Conservation (phyloP, 305 asterid genomes). For the Plantago lanceolata region DNA sequence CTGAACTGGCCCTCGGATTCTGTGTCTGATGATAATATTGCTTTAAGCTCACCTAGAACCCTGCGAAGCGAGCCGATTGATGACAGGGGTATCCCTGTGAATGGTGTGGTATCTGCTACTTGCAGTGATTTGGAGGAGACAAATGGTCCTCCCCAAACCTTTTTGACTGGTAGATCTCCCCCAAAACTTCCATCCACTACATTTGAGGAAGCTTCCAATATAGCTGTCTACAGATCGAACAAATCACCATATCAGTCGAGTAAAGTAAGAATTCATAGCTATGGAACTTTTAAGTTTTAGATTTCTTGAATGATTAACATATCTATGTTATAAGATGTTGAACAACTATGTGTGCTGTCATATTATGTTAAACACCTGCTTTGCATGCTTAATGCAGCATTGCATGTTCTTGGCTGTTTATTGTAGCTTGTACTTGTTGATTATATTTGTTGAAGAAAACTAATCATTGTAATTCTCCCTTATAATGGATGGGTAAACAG, state of each 20-base stretch:
- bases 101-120: constrained; percentile 40
- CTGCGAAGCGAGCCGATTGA: constrained; percentile 29
- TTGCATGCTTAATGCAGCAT: constrained; percentile 3
- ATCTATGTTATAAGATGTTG: constrained; percentile 20
- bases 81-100: constrained; percentile 29
- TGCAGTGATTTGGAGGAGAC: constrained; percentile 28
- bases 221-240: constrained; percentile 32
- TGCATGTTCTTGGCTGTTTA: constrained; percentile 7
- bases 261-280: constrained; percentile 39
- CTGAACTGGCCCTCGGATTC: constrained; percentile 34
- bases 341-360: constrained; percentile 11
- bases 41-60: constrained; percentile 36
- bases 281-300: constrained; percentile 8
- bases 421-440: constrained; percentile 2
- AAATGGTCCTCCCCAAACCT: constrained; percentile 30
- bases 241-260: constrained; percentile 41
- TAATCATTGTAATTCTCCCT: constrained; percentile 11
- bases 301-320: constrained; percentile 24
- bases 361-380: constrained; percentile 8
- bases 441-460: constrained; percentile 16
- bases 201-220: constrained; percentile 29
- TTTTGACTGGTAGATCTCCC: constrained; percentile 25
- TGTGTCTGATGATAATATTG: constrained; percentile 36
- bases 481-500: background rate
- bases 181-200: constrained; percentile 31